Evolutionary conservation across 108 stramenopile species (phyloP).

Genomic region (Skeletonema marinoi): DNA sequence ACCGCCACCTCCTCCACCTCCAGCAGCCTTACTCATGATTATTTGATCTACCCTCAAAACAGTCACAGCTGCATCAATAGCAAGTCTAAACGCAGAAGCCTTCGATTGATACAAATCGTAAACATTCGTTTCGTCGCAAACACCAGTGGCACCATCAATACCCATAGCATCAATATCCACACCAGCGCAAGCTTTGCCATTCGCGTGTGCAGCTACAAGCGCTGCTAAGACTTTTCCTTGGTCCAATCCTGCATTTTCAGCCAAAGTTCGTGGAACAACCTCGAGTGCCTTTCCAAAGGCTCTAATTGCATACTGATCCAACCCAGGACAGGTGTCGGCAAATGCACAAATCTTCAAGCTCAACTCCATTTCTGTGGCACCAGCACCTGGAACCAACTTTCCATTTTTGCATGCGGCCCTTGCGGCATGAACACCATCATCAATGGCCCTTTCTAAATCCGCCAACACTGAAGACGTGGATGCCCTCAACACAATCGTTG

Average conservation of each 20-base stretch:
- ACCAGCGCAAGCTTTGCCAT: conserved; percentile 75
- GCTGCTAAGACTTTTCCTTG: conserved; percentile 82
- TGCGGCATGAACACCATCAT: conserved; percentile 94
- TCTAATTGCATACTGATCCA: conserved; percentile 98
- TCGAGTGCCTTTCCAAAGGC: conserved; percentile 98
- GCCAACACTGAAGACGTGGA: conserved; percentile 90
- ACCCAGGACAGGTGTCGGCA: conserved; percentile 91
- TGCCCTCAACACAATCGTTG: conserved; percentile 94
- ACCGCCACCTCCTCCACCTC: conserved; percentile 59
- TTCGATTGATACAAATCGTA: conserved; percentile 82
- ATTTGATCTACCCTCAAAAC: conserved; percentile 98
- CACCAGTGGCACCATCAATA: conserved; percentile 44
- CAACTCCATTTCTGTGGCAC: conserved; percentile 94
- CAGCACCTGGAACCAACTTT: conserved; percentile 92
- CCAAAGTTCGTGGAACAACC: conserved; percentile 93
- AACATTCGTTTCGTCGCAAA: conserved; percentile 65
- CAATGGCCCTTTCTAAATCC: conserved; percentile 97
- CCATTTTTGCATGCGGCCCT: conserved; percentile 90
- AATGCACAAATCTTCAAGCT: conserved; percentile 74
- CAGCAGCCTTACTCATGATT: conserved; percentile 97
- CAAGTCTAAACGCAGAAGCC: conserved; percentile 89
- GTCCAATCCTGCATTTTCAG: conserved; percentile 96
- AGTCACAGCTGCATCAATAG: conserved; percentile 95
- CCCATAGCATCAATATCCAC: conserved; percentile 84
- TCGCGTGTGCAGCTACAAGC: conserved; percentile 90